Conservation (phyloP, 106 monocot species). For the Agapanthus africanus region DNA sequence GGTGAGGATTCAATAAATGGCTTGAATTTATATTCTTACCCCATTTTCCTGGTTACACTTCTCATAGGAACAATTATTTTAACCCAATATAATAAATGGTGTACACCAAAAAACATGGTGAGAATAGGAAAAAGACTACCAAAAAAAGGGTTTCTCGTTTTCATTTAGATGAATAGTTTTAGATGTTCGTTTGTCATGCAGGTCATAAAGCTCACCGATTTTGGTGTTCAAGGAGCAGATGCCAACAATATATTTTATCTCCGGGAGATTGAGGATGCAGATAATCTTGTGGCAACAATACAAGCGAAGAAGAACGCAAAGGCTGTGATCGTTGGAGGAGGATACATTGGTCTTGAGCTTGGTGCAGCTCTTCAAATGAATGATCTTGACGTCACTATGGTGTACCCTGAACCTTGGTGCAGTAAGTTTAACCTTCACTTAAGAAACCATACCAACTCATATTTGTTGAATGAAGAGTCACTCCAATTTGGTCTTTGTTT, state of each 20-base stretch:
- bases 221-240: slow-evolving; percentile 91
- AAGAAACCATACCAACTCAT: too few relatives aligned
- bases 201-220: slow-evolving; percentile 80
- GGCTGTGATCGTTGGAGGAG: slow-evolving; percentile 87
- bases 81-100: too few relatives aligned
- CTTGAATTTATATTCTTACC: too few relatives aligned
- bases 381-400: slow-evolving; percentile 86
- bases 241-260: slow-evolving; percentile 86
- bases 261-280: slow-evolving; percentile 87
- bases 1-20: too few relatives aligned
- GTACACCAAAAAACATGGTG: too few relatives aligned
- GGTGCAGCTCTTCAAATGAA: slow-evolving; percentile 64
- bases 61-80: too few relatives aligned
- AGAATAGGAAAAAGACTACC: too few relatives aligned
- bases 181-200: slow-evolving; percentile 20
- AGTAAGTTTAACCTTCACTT: slow-evolving; percentile 49
- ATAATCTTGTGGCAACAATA: slow-evolving; percentile 73
- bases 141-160: too few relatives aligned
- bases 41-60: too few relatives aligned
- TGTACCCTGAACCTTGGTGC: slow-evolving; percentile 98
- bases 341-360: slow-evolving; percentile 93
- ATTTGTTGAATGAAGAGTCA: too few relatives aligned
- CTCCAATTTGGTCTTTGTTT: background rate
- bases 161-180: too few relatives aligned
- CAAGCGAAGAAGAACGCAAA: slow-evolving; percentile 78